Evolutionary conservation across 352 stramenopile genomes (phyloP).

Genomic region (Pelagophyceae sp.): DNA sequence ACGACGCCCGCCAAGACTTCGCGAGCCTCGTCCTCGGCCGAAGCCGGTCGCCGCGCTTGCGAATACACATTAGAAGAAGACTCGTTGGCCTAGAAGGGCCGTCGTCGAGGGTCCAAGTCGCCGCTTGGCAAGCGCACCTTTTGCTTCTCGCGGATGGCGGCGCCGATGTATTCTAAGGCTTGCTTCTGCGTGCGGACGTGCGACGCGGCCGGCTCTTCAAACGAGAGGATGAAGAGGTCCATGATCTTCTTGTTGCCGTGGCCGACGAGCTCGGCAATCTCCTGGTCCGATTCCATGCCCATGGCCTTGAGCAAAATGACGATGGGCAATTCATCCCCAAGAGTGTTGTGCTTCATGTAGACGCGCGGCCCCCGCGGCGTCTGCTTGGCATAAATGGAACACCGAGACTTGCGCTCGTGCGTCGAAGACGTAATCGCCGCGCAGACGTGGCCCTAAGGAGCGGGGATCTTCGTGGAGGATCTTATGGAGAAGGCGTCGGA

Average conservation of each 20-base stretch:
- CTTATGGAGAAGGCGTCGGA: slow-evolving; percentile 48
- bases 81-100: no score
- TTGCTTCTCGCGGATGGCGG: slow-evolving; percentile 70
- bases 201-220: slow-evolving; percentile 87
- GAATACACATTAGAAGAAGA: no score
- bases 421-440: slow-evolving; percentile 95
- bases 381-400: slow-evolving; percentile 95
- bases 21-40: slow-evolving; percentile 81
- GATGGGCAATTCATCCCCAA: slow-evolving; percentile 91
- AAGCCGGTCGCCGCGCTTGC: slow-evolving; percentile 35
- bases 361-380: slow-evolving; percentile 53
- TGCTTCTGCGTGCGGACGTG: slow-evolving; percentile 87
- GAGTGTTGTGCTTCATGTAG: slow-evolving; percentile 97
- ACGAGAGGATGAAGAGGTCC: slow-evolving; percentile 80
- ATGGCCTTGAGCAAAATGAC: slow-evolving; percentile 93
- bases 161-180: slow-evolving; percentile 90
- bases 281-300: slow-evolving; percentile 93
- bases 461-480: no score
- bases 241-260: slow-evolving; percentile 79
- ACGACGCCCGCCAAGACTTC: slow-evolving; percentile 95
- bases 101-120: no score
- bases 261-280: slow-evolving; percentile 88
- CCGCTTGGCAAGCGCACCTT: background rate
- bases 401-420: slow-evolving; percentile 91
- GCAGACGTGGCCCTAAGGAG: slow-evolving; percentile 74